Base-by-base conservation (phyloP, 1,139 yeast species). In the Geotrichum citri-aurantii region DNA sequence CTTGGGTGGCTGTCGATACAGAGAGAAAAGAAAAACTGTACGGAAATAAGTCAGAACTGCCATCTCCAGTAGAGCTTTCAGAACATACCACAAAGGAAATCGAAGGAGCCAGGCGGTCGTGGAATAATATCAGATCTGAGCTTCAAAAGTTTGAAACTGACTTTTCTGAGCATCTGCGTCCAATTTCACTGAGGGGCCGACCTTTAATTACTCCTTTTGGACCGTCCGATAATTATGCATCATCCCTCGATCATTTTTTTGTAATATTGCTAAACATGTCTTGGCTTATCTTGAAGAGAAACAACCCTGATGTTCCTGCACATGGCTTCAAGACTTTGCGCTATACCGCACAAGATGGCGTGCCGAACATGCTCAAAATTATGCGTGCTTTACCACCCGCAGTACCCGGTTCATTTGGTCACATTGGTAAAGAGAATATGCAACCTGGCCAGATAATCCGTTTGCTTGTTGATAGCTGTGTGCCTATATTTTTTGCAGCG, bases 401-500 rank as follows among this genome's bases (percentile, higher is more conserved):
- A 2, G 48, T 53, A 1, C 56, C 56, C 3, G 44, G 31, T 33
- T 29, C 33, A 23, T 17, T 53, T 33, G 56, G 56, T 14, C 51
- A 48, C 33, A 48, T 53, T 48, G 54, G 54, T 7, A 29, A 44
- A 17, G 54, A 53, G 26, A 37, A 27, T 21, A 27, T 57, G 14
- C 42, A 42, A 14, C 48, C 47, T 11, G 60, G 60, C 8, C 54
- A 49, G 17, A n/a, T 50, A 8, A 44, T 48, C 19, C 57, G 60
- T 7, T 19, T 57, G 8, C 5, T 54, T 12, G 44, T 57, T 17
- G 60, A 57, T 49, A 21, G 31, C 7, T 47, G 49, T n/a, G 57
- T 57, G 27, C 57, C 57, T 10, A 48, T 57, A 10, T 50, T 57
- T 40, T 54, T 57, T 48, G 60, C 52, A 11, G 51, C 55, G 2